phyloP scores from a whole-genome alignment of 768 basidiomycete species.

The Phallus indusiatus region DNA sequence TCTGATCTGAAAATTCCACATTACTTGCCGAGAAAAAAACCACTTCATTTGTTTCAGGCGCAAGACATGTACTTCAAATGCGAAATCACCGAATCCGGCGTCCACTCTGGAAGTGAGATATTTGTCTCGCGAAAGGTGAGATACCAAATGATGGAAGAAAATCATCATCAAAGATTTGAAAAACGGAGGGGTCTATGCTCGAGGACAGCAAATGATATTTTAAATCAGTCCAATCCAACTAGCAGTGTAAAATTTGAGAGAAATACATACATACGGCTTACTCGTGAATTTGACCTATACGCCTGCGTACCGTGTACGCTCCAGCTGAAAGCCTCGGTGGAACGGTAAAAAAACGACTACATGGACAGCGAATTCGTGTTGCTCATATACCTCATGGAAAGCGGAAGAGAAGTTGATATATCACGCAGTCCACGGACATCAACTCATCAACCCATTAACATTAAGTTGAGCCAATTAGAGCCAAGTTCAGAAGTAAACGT shows the following conservation, averaged over 20 bases:
- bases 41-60: conserved; percentile 52
- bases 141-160: conserved; percentile 53
- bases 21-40: conserved; percentile 64
- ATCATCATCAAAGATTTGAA: conserved; percentile 44
- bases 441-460: too few relatives aligned
- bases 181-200: conserved; percentile 40
- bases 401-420: too few relatives aligned
- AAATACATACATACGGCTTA: not conserved
- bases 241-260: not conserved
- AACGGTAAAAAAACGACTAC: too few relatives aligned
- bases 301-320: not conserved
- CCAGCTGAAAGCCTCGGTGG: too few relatives aligned
- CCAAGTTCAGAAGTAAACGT: too few relatives aligned
- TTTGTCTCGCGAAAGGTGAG: conserved; percentile 39
- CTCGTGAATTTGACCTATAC: conserved; percentile 10
- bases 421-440: too few relatives aligned
- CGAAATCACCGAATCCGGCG: conserved; percentile 32
- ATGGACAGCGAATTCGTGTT: too few relatives aligned
- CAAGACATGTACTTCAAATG: conserved; percentile 51
- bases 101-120: conserved; percentile 19
- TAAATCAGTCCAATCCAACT: not conserved
- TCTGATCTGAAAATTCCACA: not conserved
- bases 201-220: conserved; percentile 48
- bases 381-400: too few relatives aligned
- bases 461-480: too few relatives aligned